Conservation (phyloP, 2,329 filamentous ascomycete species). For the Chalaropsis thielavioides region DNA sequence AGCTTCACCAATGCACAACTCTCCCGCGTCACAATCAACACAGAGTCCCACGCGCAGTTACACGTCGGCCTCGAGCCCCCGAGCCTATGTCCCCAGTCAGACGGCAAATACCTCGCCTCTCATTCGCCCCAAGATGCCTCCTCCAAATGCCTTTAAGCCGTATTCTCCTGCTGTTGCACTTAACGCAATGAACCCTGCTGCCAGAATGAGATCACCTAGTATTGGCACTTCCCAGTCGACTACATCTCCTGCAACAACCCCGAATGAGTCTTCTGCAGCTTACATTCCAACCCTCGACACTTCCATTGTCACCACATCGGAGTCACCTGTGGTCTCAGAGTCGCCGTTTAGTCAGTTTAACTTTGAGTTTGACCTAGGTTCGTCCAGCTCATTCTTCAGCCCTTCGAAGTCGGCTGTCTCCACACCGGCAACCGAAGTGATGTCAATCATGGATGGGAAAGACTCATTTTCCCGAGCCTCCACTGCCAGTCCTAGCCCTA, state of each 20-base stretch:
- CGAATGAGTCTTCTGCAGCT: background rate
- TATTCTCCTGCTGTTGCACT: slow-evolving; percentile 13
- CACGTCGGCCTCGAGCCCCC: slow-evolving; percentile 4
- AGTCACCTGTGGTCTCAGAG: slow-evolving; percentile 10
- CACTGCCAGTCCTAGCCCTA: slow-evolving; percentile 11
- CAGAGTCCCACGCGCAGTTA: slow-evolving; percentile 3
- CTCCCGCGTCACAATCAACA: background rate
- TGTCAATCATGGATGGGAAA: slow-evolving; percentile 1
- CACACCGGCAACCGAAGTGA: background rate
- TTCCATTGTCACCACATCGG: background rate
- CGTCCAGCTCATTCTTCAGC: background rate
- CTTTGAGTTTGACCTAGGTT: slow-evolving; percentile 15
- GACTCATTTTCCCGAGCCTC: slow-evolving; percentile 10
- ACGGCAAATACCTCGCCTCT: background rate
- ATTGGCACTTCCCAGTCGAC: background rate
- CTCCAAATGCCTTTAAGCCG: slow-evolving; percentile 12
- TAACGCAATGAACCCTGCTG: background rate
- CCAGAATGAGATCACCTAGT: slow-evolving; percentile 4
- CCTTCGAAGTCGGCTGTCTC: background rate
- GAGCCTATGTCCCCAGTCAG: background rate
- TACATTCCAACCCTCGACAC: background rate
- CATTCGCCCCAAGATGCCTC: background rate
- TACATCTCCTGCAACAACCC: background rate
- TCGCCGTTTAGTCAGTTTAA: slow-evolving; percentile 17
- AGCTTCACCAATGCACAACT: slow-evolving; percentile 5